Evolutionary conservation across 495 filamentous ascomycete genomes (phyloP).

Genomic region (Talaromyces trachyspermus): DNA sequence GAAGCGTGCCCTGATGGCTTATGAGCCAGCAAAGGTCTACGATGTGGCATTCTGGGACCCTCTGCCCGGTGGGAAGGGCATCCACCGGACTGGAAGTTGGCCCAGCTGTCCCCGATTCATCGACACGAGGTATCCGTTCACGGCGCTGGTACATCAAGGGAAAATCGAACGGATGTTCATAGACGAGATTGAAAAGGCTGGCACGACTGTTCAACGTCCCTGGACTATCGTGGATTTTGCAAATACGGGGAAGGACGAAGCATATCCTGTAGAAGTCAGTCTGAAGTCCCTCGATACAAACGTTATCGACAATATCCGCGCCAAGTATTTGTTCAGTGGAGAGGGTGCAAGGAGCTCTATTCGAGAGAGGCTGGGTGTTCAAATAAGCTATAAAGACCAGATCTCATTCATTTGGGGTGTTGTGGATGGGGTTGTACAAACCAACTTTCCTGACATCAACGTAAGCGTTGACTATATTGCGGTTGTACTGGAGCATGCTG

Average conservation of each 20-base stretch:
- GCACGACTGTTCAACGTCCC: conserved; percentile 49
- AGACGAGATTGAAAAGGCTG: conserved; percentile 54
- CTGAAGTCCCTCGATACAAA: conserved; percentile 71
- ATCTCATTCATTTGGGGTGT: conserved; percentile 71
- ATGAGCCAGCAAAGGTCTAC: conserved; percentile 58
- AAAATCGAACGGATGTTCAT: conserved; percentile 59
- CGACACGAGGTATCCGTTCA: conserved; percentile 60
- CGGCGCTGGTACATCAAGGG: conserved; percentile 57
- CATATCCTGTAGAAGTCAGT: conserved; percentile 58
- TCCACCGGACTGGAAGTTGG: conserved; percentile 55
- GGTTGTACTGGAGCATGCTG: neutral
- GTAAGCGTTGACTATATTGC: conserved; percentile 14
- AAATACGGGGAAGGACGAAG: conserved; percentile 47
- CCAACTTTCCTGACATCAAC: conserved; percentile 77
- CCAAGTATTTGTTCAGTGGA: conserved; percentile 60
- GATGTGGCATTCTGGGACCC: conserved; percentile 65
- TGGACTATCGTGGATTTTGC: conserved; percentile 57
- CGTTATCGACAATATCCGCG: conserved; percentile 52
- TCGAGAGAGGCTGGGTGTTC: conserved; percentile 49
- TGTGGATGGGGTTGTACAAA: conserved; percentile 70
- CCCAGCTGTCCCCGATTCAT: conserved; percentile 57
- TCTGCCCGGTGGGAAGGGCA: conserved; percentile 39
- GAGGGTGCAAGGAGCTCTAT: conserved; percentile 60
- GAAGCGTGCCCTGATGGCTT: conserved; percentile 56
- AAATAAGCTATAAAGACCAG: conserved; percentile 56